Percentiles rank a stretch among this genome's conserved stretches.
phyloP scores from a whole-genome alignment of 495 filamentous ascomycete species.

The Talaromyces proteolyticus region DNA sequence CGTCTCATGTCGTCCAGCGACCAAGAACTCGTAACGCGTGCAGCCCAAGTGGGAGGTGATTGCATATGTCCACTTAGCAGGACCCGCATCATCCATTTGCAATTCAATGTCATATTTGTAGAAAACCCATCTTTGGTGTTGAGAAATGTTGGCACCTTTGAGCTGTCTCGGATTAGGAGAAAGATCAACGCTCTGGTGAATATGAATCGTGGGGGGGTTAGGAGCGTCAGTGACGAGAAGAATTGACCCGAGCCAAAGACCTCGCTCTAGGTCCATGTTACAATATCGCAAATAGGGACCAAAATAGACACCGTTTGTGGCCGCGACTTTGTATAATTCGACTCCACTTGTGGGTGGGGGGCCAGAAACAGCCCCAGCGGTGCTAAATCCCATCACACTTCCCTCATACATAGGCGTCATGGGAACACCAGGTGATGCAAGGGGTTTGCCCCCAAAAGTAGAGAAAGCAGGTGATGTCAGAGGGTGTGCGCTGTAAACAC shows the following conservation, averaged over 20 bases:
- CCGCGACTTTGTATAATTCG: slow-evolving; percentile 85
- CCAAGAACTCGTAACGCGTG: slow-evolving; percentile 96
- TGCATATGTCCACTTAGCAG: slow-evolving; percentile 95
- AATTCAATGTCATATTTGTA: slow-evolving; percentile 94
- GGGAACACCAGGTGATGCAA: slow-evolving; percentile 72
- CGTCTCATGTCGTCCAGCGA: slow-evolving; percentile 82
- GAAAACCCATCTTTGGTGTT: slow-evolving; percentile 89
- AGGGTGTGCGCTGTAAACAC: slow-evolving; percentile 70
- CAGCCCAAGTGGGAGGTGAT: slow-evolving; percentile 96
- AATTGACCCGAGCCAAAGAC: slow-evolving; percentile 81
- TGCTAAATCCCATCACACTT: slow-evolving; percentile 72
- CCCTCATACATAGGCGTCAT: slow-evolving; percentile 68
- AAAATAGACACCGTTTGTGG: slow-evolving; percentile 98
- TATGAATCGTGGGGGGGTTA: slow-evolving; percentile 95
- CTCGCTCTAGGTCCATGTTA: slow-evolving; percentile 93
- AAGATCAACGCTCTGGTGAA: slow-evolving; percentile 85
- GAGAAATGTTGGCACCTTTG: slow-evolving; percentile 75
- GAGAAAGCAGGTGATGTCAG: slow-evolving; percentile 67
- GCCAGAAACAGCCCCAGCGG: slow-evolving; percentile 70
- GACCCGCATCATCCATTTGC: slow-evolving; percentile 75
- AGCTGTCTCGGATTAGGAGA: slow-evolving; percentile 91
- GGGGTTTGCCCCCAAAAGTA: slow-evolving; percentile 59
- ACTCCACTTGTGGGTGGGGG: slow-evolving; percentile 84
- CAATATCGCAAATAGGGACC: slow-evolving; percentile 92
- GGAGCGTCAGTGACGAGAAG: slow-evolving; percentile 82